Base-by-base conservation (phyloP, 2,329 filamentous ascomycete species). In the Penicillium fuscoglaucum region DNA sequence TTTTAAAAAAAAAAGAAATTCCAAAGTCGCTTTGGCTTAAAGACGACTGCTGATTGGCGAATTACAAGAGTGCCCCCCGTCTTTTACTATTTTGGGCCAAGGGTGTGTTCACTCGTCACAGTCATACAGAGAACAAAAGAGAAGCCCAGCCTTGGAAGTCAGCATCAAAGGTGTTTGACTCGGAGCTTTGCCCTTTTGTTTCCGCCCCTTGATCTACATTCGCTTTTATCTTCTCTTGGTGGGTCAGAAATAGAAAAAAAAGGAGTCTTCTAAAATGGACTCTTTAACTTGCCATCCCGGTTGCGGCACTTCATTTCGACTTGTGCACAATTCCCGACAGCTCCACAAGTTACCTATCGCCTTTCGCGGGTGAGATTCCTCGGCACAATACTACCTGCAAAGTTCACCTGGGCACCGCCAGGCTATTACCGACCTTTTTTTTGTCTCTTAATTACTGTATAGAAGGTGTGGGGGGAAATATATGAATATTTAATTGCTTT, bases 311-410 rank as follows among this genome's bases (percentile, higher is more conserved):
- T 45, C 46, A 35, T 35, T 53, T 47, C 37, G 40, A 52, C 19
- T 33, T 52, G 37, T 49, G 47, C 28, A 50, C 57, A 46, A 57
- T 40, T 53, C 44, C 40, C 58, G 49, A 59, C 43, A 55, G 59
- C 57, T 65, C 64, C 64, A 66, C 64, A 43, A 57, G 39, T 52
- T 35, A 48, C 44, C 35, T 44, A 35, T 57, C 43, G 37, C 29
- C 50, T 54, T 47, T 48, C n/a, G 44, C 28, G 53, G 52, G 35
- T 50, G 52, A 56, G 39, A 53, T 59, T 56, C 35, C 60, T 49
- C 59, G 53, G 54, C 50, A 45, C 52, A 52, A 59, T 61, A 48
- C 59, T 35, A 64, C 60, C 55, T 61, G 59, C 58, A 60, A 58
- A 55, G 52, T 50, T 54, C 58, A 46, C 46, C 45, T 47, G 29